Percentiles rank a stretch among this genome's conserved stretches.
Evolutionary conservation across 2,329 filamentous ascomycete genomes (phyloP).

Genomic region (Cytospora schulzeri): DNA sequence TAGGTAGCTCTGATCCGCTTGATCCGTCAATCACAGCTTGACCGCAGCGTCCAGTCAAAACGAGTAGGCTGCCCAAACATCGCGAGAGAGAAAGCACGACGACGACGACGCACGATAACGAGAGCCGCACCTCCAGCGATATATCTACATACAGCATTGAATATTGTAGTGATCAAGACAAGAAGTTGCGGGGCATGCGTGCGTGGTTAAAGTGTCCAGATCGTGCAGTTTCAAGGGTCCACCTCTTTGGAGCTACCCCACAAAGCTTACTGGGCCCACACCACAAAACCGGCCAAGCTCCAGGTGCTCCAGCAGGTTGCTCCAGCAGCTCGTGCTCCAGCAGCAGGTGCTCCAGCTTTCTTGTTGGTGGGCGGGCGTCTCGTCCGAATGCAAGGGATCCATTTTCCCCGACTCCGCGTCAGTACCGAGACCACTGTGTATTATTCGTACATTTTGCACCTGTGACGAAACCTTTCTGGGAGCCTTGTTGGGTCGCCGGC

Average conservation of each 20-base stretch:
- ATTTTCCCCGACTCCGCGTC: neutral
- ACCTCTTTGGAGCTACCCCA: conserved; percentile 26
- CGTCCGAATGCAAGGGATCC: neutral
- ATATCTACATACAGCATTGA: too few species aligned
- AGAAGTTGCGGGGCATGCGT: too few species aligned
- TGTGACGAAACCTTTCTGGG: conserved; percentile 27
- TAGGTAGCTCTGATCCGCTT: neutral
- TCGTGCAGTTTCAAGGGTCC: conserved; percentile 20
- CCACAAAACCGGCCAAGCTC: neutral
- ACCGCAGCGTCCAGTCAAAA: neutral
- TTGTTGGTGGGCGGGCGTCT: neutral
- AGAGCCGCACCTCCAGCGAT: too few species aligned
- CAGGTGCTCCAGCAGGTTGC: neutral
- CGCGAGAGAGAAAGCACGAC: neutral
- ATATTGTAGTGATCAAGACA: too few species aligned
- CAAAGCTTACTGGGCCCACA: conserved; percentile 3
- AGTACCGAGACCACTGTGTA: conserved; percentile 5
- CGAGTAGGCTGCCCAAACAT: neutral
- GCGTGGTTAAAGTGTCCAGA: conserved; percentile 9
- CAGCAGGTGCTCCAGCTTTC: neutral
- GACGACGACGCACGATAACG: neutral
- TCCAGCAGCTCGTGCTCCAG: neutral
- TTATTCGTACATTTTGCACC: conserved; percentile 3
- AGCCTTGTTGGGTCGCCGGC: conserved; percentile 20
- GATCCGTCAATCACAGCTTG: neutral